A percentile compares a stretch with the other conserved stretches of the same genome.
These are phyloP conservation scores for Colletotrichum godetiae DNA, from an alignment of 2,329 filamentous ascomycete genomes.

Conservation along the genomic window DNA sequence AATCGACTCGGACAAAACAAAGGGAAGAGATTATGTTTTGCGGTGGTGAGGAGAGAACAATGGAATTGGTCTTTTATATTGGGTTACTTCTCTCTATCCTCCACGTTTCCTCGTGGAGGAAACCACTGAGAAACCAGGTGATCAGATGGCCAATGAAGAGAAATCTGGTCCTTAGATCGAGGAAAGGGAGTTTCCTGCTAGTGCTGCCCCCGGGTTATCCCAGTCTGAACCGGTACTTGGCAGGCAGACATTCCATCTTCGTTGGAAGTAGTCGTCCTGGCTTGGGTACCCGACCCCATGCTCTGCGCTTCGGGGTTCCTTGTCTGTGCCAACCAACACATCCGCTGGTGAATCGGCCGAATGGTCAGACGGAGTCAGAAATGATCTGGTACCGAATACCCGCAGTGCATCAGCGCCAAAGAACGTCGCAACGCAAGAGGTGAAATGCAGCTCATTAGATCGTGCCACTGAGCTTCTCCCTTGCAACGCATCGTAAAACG, in stretches of 20 bases:
- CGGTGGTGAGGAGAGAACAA: background rate
- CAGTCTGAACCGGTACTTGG: background rate
- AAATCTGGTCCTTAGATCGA: background rate
- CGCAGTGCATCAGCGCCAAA: background rate
- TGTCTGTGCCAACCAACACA: background rate
- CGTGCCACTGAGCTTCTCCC: background rate
- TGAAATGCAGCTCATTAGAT: background rate
- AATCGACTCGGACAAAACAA: background rate
- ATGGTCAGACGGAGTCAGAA: background rate
- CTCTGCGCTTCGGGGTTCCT: background rate
- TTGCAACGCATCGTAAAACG: background rate
- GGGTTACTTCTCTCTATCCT: background rate
- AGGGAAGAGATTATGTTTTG: background rate
- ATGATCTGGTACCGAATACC: background rate
- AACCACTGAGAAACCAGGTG: background rate
- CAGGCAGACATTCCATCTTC: background rate
- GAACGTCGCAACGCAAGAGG: background rate
- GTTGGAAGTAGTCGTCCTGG: background rate
- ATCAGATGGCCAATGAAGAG: background rate
- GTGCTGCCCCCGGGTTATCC: background rate
- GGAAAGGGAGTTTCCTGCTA: background rate
- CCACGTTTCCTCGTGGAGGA: background rate
- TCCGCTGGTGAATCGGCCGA: background rate
- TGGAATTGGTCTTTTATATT: background rate
- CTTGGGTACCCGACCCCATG: background rate